Base-by-base conservation (phyloP, 495 filamentous ascomycete species). In the Aspergillus heteromorphus region DNA sequence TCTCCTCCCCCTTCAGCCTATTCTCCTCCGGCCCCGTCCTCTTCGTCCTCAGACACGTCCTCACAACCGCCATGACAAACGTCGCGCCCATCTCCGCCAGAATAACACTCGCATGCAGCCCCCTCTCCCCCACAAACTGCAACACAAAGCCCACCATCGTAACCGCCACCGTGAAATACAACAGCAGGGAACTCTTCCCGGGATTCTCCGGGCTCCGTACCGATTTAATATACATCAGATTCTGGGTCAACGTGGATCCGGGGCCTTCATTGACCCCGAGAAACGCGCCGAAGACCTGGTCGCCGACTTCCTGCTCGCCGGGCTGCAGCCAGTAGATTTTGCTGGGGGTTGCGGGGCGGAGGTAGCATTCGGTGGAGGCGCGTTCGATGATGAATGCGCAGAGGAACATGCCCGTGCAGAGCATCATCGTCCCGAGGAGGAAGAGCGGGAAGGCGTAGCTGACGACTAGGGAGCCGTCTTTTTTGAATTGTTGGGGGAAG, bases 111-210 rank as follows among this genome's bases (percentile, higher is more conserved):
- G 77, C 71, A 43, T 79, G 72, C 20, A 82, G 64, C 1, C 72
- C 76, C 38, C 78, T 69, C 3, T 79, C 54, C 1, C 79, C 79
- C 6, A 76, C 59, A 53, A 82, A 82, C 56, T 82, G 78, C 6
- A 70, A 48, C 25, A 79, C 55, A 40, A 79, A 82, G 1, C 79
- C 79, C 1, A 67, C n/a, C 42, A 80, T 51, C 4, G 72, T 74
- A 0, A 73, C 42, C 1, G 20, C 16, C 11, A 74, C 38, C 1
- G 64, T 63, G 30, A 53, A 43, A n/a, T n/a, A n/a, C 0, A 61
- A 6, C 19, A 65, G 49, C 52, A 68, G 31, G 43, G 54, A 6
- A 1, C 49, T 27, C 8, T 54, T 58, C 18, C 34, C 30, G 9
- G 38, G 48, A 0, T 42, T 40, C 25, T 40, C 21, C 21, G 40